A percentile compares a stretch with the other conserved stretches of the same genome.
These are phyloP conservation scores for Lasiodiplodia sp. DNA, from an alignment of 2,329 filamentous ascomycete genomes.

Conservation along the genomic window DNA sequence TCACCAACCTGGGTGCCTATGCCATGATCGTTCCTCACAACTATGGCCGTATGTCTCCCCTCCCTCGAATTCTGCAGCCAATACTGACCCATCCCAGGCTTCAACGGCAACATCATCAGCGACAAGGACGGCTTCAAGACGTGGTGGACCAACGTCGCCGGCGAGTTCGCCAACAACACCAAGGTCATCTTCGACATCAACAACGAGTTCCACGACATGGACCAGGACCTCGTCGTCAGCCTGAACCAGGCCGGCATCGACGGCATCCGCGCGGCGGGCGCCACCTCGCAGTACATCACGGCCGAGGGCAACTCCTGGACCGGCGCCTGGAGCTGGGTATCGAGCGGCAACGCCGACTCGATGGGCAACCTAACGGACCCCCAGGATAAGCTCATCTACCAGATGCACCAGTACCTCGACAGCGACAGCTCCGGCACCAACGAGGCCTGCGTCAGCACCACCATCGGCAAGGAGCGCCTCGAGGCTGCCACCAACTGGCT, in stretches of 20 bases:
- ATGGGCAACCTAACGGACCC: conserved; percentile 56
- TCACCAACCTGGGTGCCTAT: conserved; percentile 50
- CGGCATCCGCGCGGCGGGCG: conserved; percentile 46
- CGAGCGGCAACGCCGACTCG: conserved; percentile 48
- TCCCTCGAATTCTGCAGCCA: not conserved
- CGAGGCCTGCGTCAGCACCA: conserved; percentile 54
- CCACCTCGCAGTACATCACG: conserved; percentile 59
- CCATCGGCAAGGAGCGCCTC: conserved; percentile 58
- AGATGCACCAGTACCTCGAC: conserved; percentile 66
- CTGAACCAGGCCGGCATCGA: conserved; percentile 51
- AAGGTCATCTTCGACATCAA: conserved; percentile 50
- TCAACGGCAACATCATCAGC: conserved; percentile 46
- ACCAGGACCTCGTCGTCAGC: conserved; percentile 42
- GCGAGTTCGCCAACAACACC: conserved; percentile 40
- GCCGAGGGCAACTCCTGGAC: conserved; percentile 59
- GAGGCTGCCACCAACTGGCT: conserved; percentile 58
- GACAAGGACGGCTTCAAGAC: conserved; percentile 40
- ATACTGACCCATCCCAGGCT: conserved; percentile 33
- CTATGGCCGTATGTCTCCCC: conserved; percentile 44
- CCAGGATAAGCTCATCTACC: conserved; percentile 56
- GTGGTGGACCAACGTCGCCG: conserved; percentile 46
- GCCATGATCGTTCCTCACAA: conserved; percentile 56
- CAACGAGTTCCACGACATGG: conserved; percentile 50
- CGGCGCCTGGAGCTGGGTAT: conserved; percentile 58
- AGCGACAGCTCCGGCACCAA: conserved; percentile 58